Evolutionary conservation across 1,284 basidiomycete genomes (phyloP), one percentile per base, ranked within the genome.

Genomic region (Cryptococcus deneoformans): DNA sequence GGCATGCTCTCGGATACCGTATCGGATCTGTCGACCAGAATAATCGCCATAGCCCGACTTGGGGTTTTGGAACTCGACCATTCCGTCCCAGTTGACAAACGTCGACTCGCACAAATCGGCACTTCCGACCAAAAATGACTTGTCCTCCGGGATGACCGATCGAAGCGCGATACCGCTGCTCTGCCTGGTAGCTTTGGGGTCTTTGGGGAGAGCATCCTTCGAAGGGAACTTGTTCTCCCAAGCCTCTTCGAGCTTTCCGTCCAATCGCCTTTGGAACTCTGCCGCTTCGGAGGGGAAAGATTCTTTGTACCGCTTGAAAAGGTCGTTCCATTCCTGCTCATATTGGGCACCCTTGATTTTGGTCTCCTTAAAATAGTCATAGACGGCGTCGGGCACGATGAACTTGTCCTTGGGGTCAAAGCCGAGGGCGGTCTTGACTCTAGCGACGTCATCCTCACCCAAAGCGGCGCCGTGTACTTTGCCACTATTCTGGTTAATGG

Each of bases 61-160:
- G 24, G 72, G 70, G 35, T 73, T 74, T 49, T 76, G 73, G 61
- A 76, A 76, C 42, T 76, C 72, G 6, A 62, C 55, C 57, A 66
- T 62, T 5, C 64, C 68, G 29, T 69, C 63, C 57, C 65, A 76
- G 46, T 67, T 67, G 53, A 74, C 73, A 54, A 75, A 73, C 0
- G 71, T 75, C 29, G 70, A 72, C 54, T 72, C 73, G 45, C 71
- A 53, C 47, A 76, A 55, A 58, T 76, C 74, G 34, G 74, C 74
- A 50, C 60, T 64, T 7, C 73, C 74, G 37, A 67, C 68, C 2
- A 71, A 52, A 50, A 76, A 71, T 29, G 29, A 29, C 29, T 29
- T 29, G 29, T 29, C 29, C 10, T 69, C 57, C 38, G 68, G 61
- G 59, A 9, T 4, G 29, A 29, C 29, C 29, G 29, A 29, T 29